Evolutionary conservation across 2,329 filamentous ascomycete species (phyloP), one percentile per base, ranked within the genome.

Genomic region (Beauveria rudraprayagi): DNA sequence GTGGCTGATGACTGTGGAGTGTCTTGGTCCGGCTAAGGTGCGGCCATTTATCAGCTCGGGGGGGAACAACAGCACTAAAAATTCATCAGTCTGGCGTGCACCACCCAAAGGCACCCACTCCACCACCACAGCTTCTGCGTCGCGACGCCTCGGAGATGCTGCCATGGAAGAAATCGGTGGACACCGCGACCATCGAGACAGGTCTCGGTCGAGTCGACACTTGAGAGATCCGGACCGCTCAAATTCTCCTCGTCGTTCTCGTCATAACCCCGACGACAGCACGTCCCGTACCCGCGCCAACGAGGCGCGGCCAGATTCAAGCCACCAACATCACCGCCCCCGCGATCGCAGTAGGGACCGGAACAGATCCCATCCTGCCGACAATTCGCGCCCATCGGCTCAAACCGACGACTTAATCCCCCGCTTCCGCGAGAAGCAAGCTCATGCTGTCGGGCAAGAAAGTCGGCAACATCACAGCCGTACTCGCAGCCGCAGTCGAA

Each of bases 131-230:
- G 67, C 66, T 69, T 73, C 50, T 50, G 48, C 30, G 40, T 68
- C 67, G 67, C 70, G 67, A 71, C 70, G 68, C 67, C 68, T 67
- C 70, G 70, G 68, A 71, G 66, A 75, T 76, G 73, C 70, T 73
- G 72, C 73, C 70, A 76, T 76, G 74, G 75, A 65, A 69, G 72
- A 75, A 70, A 69, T 68, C 62, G 68, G 70, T 67, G 69, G 70
- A 71, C 68, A 67, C 66, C 67, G 75, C 69, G 72, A 75, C 56
- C 67, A 71, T 66, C 68, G 71, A 70, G 72, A 75, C 64, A 66
- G 71, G 70, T 70, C 70, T 70, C 70, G 72, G 66, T 65, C 66
- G 63, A 71, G 72, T 64, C 70, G 71, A 70, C 70, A 71, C 66
- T 63, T 69, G 64, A 70, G 68, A 62, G 63, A 69, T 61, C 70